Percentiles rank a stretch among this genome's conserved stretches.
These are phyloP conservation scores for Geosmithia flava DNA, from an alignment of 2,329 filamentous ascomycete species.

Conservation along the genomic window DNA sequence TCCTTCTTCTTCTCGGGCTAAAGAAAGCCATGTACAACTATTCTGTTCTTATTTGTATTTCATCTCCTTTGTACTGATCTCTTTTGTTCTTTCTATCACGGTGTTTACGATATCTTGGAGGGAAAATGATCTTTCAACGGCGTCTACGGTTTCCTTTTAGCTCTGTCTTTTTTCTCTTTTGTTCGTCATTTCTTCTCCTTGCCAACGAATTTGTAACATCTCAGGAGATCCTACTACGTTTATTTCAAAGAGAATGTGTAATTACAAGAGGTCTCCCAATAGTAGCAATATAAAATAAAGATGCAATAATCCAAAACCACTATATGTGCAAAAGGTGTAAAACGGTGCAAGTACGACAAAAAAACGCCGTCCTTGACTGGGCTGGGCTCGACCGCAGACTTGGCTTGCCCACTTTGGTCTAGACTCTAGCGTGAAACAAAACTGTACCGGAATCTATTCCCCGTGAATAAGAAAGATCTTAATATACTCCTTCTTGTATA, in stretches of 20 bases:
- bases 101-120: neutral
- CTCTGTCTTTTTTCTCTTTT: no score
- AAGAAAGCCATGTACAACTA: constrained; percentile 20
- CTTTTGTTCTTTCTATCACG: neutral
- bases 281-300: no score
- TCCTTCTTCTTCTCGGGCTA: neutral
- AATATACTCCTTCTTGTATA: neutral
- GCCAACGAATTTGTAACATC: no score
- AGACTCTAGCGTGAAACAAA: neutral
- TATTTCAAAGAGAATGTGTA: no score
- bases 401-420: neutral
- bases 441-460: neutral
- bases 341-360: no score
- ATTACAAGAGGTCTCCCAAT: no score
- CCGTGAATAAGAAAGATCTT: neutral
- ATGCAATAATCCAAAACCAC: no score
- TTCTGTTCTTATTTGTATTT: constrained; percentile 2
- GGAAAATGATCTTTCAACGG: neutral
- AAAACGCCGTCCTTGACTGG: neutral
- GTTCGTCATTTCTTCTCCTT: no score
- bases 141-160: neutral
- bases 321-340: no score
- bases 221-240: no score
- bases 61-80: neutral
- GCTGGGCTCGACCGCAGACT: neutral